Base-by-base conservation (phyloP, 495 filamentous ascomycete genomes). In the Daldinia bambusicola region DNA sequence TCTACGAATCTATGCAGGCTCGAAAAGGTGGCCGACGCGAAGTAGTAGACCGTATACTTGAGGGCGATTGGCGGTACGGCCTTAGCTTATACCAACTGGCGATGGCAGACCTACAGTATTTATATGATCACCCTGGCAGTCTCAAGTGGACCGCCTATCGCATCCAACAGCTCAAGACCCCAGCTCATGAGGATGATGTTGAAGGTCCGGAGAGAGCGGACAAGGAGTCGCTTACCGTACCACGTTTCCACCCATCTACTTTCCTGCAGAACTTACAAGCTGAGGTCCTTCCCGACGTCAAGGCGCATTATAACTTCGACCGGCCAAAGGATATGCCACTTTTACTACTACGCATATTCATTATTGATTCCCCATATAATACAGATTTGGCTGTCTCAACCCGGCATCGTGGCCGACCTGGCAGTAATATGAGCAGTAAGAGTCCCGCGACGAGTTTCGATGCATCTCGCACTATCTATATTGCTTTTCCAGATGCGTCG, bases 51-150 rank as follows among this genome's bases (percentile, higher is more conserved):
- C 85, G 92, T 32, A 90, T 97, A 41, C 70, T 91, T 0, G 90
- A 94, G 63, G 91, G 91, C 48, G 93, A 97, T 76, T 97, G 93
- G 92, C 84, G 92, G 20, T 84, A 89, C 56, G 93, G 93, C 0
- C 80, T 96, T 20, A 89, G 86, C 1, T 79, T 97, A 14, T 92
- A 91, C 67, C 91, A 94, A 74, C 82, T 95, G 4, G 92, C 91
- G 53, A 94, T 93, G 85, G 89, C 89, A 14, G 93, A 96, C 71
- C 79, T 93, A 13, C 90, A 91, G 66, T 84, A 92, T 74, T 82
- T 95, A n/a, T 87, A 93, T 70, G 90, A 93, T 73, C 90, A 93
- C 70, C 90, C 91, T 0, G 82, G 85, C 2, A 85, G 86, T 1
- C 85, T 90, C 65, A 89, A 89, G 79, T 96, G 93, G 93, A 88